Evolutionary conservation across 1,284 basidiomycete species (phyloP).

Genomic region (Fistulinella cinereoalba): DNA sequence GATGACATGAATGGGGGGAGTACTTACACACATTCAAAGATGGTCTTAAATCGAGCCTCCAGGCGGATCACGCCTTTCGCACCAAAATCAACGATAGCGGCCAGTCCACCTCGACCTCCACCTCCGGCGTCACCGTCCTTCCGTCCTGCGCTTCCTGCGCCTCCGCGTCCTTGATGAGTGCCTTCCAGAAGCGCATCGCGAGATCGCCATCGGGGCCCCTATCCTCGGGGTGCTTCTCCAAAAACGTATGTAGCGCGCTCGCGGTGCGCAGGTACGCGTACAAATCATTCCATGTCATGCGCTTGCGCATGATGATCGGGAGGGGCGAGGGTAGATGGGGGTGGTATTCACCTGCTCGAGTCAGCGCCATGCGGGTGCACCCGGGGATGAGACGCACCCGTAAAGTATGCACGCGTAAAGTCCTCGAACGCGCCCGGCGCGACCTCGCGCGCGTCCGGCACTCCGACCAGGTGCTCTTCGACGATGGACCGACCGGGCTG

Average conservation of each 20-base stretch:
- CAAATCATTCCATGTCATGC: conserved; percentile 63
- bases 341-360: conserved; percentile 38
- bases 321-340: conserved; percentile 43
- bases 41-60: too few species aligned
- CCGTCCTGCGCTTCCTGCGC: conserved; percentile 30
- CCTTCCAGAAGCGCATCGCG: conserved; percentile 56
- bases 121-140: conserved; percentile 42
- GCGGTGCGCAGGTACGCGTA: conserved; percentile 71
- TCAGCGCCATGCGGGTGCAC: too few species aligned
- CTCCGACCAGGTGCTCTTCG: conserved; percentile 65
- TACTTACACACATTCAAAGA: too few species aligned
- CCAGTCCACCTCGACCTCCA: conserved; percentile 68
- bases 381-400: conserved; percentile 12
- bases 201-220: conserved; percentile 55
- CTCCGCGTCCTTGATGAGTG: conserved; percentile 34
- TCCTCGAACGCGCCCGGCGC: conserved; percentile 37
- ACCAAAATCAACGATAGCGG: conserved; percentile 67
- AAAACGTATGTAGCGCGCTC: conserved; percentile 71
- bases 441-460: conserved; percentile 55
- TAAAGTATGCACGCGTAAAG: conserved; percentile 36
- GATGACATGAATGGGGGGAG: too few species aligned
- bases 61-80: conserved; percentile 32
- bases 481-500: conserved; percentile 78
- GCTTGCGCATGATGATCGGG: conserved; percentile 60
- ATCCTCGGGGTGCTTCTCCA: conserved; percentile 65